These are phyloP conservation scores for Oxytropis ochrocephala DNA, from an alignment of 306 rosid genomes.

Conservation along the genomic window DNA sequence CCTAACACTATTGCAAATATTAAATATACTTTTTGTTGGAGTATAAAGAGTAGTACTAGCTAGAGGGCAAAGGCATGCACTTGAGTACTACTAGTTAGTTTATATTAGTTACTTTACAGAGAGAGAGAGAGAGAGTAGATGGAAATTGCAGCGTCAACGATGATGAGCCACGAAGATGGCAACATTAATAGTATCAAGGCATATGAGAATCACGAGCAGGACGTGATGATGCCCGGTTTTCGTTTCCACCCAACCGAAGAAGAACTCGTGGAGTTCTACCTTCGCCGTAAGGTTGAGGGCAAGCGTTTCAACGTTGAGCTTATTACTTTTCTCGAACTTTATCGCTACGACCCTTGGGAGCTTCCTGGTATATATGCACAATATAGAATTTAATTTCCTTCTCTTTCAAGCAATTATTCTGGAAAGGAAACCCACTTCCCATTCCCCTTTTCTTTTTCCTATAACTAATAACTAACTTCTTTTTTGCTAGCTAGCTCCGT, in stretches of 20 bases:
- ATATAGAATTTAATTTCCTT: constrained; percentile 15
- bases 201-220: constrained; percentile 68
- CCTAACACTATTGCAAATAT: no score
- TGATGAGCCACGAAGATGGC: no score
- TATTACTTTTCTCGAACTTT: constrained; percentile 96
- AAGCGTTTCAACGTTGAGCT: constrained; percentile 97
- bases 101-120: no score
- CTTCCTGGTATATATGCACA: constrained; percentile 56
- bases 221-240: constrained; percentile 95
- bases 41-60: no score
- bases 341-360: constrained; percentile 99
- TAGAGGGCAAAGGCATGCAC: no score
- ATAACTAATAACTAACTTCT: no score
- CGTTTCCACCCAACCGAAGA: constrained; percentile 98
- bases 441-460: background rate
- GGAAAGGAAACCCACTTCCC: background rate
- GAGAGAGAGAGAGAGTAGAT: no score
- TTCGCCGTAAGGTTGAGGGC: constrained; percentile 99
- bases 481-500: no score
- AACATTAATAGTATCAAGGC: background rate
- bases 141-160: no score
- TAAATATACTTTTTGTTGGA: no score
- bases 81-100: no score
- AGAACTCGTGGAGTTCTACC: constrained; percentile 96
- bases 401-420: constrained; percentile 28